A percentile compares a stretch with the other conserved stretches of the same genome.
Conservation (phyloP, 2,329 filamentous ascomycete genomes). For the Akanthomyces uredinophilus region DNA sequence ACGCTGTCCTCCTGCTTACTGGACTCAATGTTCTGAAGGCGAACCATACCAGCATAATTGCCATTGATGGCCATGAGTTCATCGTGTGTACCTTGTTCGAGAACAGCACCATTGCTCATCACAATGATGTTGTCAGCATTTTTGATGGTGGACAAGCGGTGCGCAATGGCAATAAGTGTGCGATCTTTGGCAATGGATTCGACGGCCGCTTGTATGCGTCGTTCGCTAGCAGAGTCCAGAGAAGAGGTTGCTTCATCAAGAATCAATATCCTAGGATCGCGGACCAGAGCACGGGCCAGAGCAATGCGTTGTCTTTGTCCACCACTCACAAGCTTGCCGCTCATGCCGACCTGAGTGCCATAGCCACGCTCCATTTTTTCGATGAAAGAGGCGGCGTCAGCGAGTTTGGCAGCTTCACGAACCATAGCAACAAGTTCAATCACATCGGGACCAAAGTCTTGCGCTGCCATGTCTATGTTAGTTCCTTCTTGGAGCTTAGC, state of each 20-base stretch:
- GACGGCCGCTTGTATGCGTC: conserved; percentile 46
- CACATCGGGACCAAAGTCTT: conserved; percentile 37
- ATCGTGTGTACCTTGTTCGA: conserved; percentile 60
- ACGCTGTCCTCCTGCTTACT: conserved; percentile 25
- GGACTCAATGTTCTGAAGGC: conserved; percentile 35
- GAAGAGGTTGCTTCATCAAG: conserved; percentile 59
- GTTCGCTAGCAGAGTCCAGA: conserved; percentile 54
- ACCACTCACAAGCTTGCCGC: conserved; percentile 51
- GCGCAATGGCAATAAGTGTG: conserved; percentile 63
- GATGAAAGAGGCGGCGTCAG: conserved; percentile 56
- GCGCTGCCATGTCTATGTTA: conserved; percentile 40
- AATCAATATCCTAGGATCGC: conserved; percentile 52
- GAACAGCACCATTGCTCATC: conserved; percentile 52
- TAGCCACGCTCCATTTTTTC: conserved; percentile 48
- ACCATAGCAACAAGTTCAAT: conserved; percentile 48
- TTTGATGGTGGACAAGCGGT: conserved; percentile 56
- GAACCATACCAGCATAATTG: conserved; percentile 50
- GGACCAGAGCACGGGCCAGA: conserved; percentile 52
- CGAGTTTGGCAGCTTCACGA: conserved; percentile 47
- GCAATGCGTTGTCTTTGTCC: conserved; percentile 58
- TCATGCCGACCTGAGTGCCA: conserved; percentile 47
- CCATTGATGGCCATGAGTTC: conserved; percentile 48
- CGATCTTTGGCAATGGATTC: conserved; percentile 44
- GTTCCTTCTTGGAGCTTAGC: conserved; percentile 46
- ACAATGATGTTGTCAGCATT: conserved; percentile 65